Base-by-base conservation (phyloP, 805 yeast species). In the Candida krabiensis region DNA sequence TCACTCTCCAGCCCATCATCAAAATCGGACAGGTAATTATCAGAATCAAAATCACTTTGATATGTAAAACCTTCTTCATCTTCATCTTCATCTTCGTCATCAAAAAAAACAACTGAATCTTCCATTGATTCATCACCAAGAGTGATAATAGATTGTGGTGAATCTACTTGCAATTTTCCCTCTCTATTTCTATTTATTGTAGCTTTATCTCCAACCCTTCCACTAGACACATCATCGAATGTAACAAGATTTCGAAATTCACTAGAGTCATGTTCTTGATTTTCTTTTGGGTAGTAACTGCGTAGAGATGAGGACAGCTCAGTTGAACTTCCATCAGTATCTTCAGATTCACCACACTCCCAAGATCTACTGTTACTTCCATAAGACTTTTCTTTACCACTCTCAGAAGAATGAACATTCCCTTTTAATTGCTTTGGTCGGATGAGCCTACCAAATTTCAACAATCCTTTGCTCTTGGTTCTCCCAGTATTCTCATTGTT, bases 11-110 rank as follows among this genome's bases (percentile, higher is more conserved):
- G 16, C 22, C 49, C 41, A 33, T 54, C 56, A 14, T 33, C 46
- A 4, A 60, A 58, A 28, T 59, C 59, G 16, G 50, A 45, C 4
- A 55, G 33, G 23, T 46, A 55, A 30, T 56, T 57, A 30, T 57
- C 66, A 0, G 60, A 56, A 23, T 57, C 64, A 16, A 58, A 47
- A 19, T 43, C 49, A 23, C 40, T 41, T 4, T 33, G 41, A 28
- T 33, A 46, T 4, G 37, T 41, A 27, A 31, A 36, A 6, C 32
- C 43, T 24, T 39, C 44, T 4, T 33, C 37, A 5, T 28, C 17
- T 29, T 35, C 42, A 4, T 29, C 40, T n/a, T n/a, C n/a, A 8
- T 31, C 42, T 4, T 29, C 49, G 9, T 36, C 43, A 19, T 23
- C 49, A 7, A 45, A 33, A n/a, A 37, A 44, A 18, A 31, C 22